Base-by-base conservation (phyloP, 257 asterid genomes). In the Nicotiana attenuata region DNA sequence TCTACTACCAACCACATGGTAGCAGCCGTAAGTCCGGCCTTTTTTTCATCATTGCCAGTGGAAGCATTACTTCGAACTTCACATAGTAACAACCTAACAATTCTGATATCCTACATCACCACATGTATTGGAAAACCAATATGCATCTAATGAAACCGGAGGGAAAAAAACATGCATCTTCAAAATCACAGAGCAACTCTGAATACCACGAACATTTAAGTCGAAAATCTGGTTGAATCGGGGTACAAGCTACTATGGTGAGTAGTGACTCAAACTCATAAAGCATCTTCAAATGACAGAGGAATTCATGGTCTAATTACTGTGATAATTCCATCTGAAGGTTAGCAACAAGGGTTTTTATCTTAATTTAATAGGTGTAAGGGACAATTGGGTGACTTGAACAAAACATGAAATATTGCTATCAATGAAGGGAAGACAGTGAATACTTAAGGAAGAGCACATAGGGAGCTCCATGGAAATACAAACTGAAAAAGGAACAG, bases 11-110 rank as follows among this genome's bases (percentile, higher is more conserved):
- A 89, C 86, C 83, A 90, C 68, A 83, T 81, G 91, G 96, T 78
- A 87, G 98, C 97, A 91, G 94, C 97, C 83, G 89, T 91, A 90
- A 90, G 97, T 83, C 94, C 94, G 92, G 94, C 98, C 97, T 94
- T 93, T 94, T 87, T 93, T 45, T 90, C 94, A 87, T 93, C 98
- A 91, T 85, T 81, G 97, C 97, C 97, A 88, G 81, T 81, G 88
- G 87, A 83, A 77, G 19, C 11, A 33, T 57, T 41, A 45, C 2
- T 73, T 20, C 7, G 35, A 10, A 63, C 55, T 50, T 26, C 20
- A 35, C 15, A 52, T 35, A 20, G 9, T 22, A 41, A 15, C 8
- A 22, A 45, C 20, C 9, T n/a, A 9, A 65, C 15, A 64, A 20
- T 20, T 80, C 3, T 24, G n/a, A 15, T n/a, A 38, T 20, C 57